Percentiles rank a stretch among this genome's conserved stretches.
These are phyloP conservation scores for Spergularia marina DNA, from an alignment of 148 eudicot species.

Conservation along the genomic window DNA sequence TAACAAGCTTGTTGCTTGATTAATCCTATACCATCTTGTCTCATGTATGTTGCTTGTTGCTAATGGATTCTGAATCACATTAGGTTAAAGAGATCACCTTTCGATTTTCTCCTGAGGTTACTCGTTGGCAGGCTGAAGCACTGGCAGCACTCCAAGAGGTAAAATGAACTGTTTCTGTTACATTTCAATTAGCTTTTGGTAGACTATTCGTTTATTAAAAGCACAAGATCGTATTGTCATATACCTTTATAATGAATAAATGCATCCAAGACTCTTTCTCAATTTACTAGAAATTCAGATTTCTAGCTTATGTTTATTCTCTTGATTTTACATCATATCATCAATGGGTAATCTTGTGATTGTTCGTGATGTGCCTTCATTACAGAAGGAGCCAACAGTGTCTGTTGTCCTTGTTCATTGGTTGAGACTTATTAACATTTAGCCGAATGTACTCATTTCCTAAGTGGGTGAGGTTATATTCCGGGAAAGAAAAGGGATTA, in stretches of 20 bases:
- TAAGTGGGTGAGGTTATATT: not conserved
- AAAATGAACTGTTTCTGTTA: conserved; percentile 11
- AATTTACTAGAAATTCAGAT: not conserved
- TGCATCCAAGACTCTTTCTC: not conserved
- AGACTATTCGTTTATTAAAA: not conserved
- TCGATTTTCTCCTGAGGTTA: conserved; percentile 29
- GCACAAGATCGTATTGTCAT: too few species aligned
- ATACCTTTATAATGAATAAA: not conserved
- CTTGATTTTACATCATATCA: not conserved
- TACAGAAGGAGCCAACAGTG: not conserved
- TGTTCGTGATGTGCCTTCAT: not conserved
- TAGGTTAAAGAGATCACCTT: conserved; percentile 64
- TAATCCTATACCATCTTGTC: not conserved
- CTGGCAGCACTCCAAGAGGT: conserved; percentile 76
- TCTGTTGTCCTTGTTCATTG: too few species aligned
- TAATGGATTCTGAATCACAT: conserved; percentile 7
- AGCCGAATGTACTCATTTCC: not conserved
- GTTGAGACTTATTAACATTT: not conserved
- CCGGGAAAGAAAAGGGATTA: not conserved
- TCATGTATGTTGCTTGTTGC: not conserved
- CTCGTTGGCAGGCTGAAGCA: conserved; percentile 84
- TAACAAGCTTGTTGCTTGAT: not conserved
- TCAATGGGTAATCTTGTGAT: not conserved
- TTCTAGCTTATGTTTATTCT: not conserved
- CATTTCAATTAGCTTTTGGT: not conserved